These are phyloP conservation scores for Russula compacta DNA, from an alignment of 768 basidiomycete genomes.

Conservation along the genomic window DNA sequence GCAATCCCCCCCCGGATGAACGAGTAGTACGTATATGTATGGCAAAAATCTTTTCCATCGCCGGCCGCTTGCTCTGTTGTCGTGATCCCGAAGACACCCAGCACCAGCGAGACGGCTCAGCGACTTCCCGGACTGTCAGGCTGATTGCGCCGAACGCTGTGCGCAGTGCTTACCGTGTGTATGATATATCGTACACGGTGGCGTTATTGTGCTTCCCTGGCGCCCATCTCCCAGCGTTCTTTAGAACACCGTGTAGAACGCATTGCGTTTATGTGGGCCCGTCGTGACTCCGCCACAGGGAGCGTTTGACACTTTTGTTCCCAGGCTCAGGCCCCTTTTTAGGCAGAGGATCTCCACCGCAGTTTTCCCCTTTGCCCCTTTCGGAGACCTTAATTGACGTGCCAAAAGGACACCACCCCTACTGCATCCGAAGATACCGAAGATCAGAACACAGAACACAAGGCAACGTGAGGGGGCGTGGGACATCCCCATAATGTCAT, in stretches of 20 bases:
- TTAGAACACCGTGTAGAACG: conserved; percentile 13
- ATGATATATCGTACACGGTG: background rate
- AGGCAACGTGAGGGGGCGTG: background rate
- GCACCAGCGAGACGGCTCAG: conserved; percentile 4
- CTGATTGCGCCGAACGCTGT: conserved; percentile 10
- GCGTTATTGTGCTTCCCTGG: background rate
- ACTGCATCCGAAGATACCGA: background rate
- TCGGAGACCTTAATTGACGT: conserved; percentile 10
- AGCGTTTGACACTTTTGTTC: conserved; percentile 1
- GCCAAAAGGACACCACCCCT: background rate
- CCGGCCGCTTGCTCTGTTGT: too few species aligned
- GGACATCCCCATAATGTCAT: background rate
- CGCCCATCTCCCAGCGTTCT: conserved; percentile 12
- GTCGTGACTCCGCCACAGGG: conserved; percentile 1
- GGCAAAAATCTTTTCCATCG: background rate
- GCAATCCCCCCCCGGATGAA: background rate
- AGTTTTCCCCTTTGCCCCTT: background rate
- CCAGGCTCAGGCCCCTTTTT: conserved; percentile 6
- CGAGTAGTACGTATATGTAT: background rate
- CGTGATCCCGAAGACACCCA: too few species aligned
- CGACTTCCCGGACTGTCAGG: conserved; percentile 8
- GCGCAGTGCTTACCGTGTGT: background rate
- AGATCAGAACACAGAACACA: background rate
- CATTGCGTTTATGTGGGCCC: background rate
- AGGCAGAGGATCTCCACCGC: conserved; percentile 14